phyloP scores from a whole-genome alignment of 2,329 filamentous ascomycete species.

The Sclerotinia trifoliorum region DNA sequence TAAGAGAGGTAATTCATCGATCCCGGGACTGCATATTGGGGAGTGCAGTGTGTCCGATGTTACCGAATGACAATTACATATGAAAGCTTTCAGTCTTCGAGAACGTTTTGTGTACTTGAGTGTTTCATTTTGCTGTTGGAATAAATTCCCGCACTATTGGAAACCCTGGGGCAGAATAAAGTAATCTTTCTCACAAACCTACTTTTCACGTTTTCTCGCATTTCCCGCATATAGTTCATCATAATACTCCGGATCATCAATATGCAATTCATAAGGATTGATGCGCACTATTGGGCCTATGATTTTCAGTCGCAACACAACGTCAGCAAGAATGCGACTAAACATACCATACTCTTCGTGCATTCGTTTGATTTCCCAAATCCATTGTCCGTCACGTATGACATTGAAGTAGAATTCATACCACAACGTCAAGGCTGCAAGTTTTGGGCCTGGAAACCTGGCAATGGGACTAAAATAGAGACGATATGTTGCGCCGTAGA shows the following conservation, averaged over 20 bases:
- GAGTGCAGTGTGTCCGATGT: too few relatives aligned
- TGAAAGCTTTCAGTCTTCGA: too few relatives aligned
- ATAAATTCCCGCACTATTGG: too few relatives aligned
- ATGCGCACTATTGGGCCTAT: constrained; percentile 18
- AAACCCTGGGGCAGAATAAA: neutral
- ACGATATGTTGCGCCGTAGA: constrained; percentile 29
- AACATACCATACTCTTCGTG: constrained; percentile 44
- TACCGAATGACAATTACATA: too few relatives aligned
- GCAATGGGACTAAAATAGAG: constrained; percentile 41
- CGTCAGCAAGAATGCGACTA: constrained; percentile 35
- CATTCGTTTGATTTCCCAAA: constrained; percentile 45
- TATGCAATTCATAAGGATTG: constrained; percentile 43
- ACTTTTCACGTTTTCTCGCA: constrained; percentile 25
- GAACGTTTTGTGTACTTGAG: too few relatives aligned
- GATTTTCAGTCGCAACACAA: neutral
- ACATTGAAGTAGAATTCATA: constrained; percentile 46
- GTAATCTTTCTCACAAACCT: constrained; percentile 20
- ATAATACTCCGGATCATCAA: constrained; percentile 42
- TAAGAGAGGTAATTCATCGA: neutral
- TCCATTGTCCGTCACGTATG: constrained; percentile 45
- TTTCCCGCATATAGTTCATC: constrained; percentile 43
- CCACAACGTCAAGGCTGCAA: constrained; percentile 38
- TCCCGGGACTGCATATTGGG: too few relatives aligned
- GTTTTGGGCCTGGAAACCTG: constrained; percentile 39
- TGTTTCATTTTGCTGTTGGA: too few relatives aligned